Evolutionary conservation across 2,329 filamentous ascomycete species (phyloP).

Genomic region (Monosporascus sp.): DNA sequence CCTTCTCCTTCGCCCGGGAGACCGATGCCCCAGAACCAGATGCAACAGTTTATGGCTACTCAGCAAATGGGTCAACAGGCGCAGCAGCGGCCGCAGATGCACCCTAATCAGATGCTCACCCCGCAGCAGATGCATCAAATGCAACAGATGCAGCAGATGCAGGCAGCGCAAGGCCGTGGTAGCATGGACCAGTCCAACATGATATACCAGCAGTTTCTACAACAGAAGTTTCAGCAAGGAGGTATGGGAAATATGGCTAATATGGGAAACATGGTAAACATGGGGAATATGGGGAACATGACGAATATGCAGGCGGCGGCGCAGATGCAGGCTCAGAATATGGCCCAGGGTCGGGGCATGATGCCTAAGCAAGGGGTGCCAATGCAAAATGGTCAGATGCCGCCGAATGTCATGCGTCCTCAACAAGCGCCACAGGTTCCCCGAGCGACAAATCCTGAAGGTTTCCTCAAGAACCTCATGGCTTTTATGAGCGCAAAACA

Average conservation of each 20-base stretch:
- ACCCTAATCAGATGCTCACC: constrained; percentile 31
- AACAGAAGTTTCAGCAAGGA: constrained; percentile 66
- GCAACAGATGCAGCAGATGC: constrained; percentile 35
- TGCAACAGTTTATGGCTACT: constrained; percentile 17
- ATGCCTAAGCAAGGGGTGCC: constrained; percentile 49
- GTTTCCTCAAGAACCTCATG: constrained; percentile 71
- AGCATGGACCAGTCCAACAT: constrained; percentile 68
- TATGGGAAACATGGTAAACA: not conserved
- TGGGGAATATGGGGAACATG: not conserved
- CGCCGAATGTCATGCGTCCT: constrained; percentile 43
- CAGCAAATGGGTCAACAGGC: constrained; percentile 38
- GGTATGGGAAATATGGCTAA: constrained; percentile 19
- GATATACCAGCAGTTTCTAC: constrained; percentile 77
- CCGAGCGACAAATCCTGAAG: constrained; percentile 51
- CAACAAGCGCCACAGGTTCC: constrained; percentile 37
- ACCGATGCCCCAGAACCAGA: constrained; percentile 44
- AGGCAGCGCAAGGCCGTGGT: constrained; percentile 42
- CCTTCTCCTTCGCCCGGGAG: constrained; percentile 52
- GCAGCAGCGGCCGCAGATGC: constrained; percentile 30
- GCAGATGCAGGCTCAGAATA: constrained; percentile 46
- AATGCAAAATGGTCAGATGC: constrained; percentile 53
- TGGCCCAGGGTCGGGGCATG: constrained; percentile 41
- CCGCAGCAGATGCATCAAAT: constrained; percentile 42
- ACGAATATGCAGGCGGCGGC: constrained; percentile 41
- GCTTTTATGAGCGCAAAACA: constrained; percentile 73